phyloP scores from a whole-genome alignment of 768 basidiomycete genomes.

The Strobilomyces dryophilus region DNA sequence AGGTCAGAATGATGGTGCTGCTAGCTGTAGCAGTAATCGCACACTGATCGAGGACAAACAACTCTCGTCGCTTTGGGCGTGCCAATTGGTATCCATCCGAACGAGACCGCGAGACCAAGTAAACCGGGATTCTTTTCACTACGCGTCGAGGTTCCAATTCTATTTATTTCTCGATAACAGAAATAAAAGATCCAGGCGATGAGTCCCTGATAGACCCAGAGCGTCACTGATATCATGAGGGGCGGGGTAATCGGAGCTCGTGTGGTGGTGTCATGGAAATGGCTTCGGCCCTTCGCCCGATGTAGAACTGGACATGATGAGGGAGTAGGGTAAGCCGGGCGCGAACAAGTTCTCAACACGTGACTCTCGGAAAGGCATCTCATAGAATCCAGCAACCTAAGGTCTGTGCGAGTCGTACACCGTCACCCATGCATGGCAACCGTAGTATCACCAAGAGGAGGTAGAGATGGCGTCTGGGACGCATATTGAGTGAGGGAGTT shows the following conservation, averaged over 20 bases:
- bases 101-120: neutral
- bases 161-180: slow-evolving; percentile 1
- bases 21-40: neutral
- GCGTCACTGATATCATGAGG: neutral
- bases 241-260: neutral
- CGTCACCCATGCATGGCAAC: slow-evolving; percentile 2
- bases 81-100: slow-evolving; percentile 7
- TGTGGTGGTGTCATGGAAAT: slow-evolving; percentile 3
- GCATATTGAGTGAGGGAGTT: slow-evolving; percentile 4
- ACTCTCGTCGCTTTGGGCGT: slow-evolving; percentile 7
- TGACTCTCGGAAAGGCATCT: slow-evolving; percentile 6
- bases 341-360: slow-evolving; percentile 11
- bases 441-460: slow-evolving; percentile 2
- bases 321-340: slow-evolving; percentile 11
- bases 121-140: neutral
- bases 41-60: slow-evolving; percentile 5
- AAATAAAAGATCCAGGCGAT: slow-evolving; percentile 1
- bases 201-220: no score
- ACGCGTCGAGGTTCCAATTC: neutral
- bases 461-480: slow-evolving; percentile 1
- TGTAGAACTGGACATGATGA: slow-evolving; percentile 13
- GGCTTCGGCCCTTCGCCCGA: slow-evolving; percentile 10
- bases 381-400: slow-evolving; percentile 7
- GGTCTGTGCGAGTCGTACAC: slow-evolving; percentile 12
- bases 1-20: neutral